Conservation (phyloP, 2,329 filamentous ascomycete species). For the Pseudogymnoascus sp. region DNA sequence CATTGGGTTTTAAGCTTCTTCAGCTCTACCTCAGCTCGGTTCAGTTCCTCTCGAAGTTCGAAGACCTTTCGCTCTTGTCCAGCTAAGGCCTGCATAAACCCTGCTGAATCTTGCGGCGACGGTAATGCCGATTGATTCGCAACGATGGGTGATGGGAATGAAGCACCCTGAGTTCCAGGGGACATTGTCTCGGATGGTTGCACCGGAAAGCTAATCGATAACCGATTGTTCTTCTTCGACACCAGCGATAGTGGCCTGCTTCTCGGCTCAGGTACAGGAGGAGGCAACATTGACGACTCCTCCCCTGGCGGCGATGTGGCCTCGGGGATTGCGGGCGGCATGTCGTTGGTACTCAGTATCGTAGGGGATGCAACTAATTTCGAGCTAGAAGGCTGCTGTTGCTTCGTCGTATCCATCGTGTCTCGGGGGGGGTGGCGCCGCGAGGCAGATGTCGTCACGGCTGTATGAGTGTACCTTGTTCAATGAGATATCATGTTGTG, state of each 20-base stretch:
- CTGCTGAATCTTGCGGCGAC: slow-evolving; percentile 24
- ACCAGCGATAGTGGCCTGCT: neutral
- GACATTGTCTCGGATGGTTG: slow-evolving; percentile 14
- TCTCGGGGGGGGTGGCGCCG: neutral
- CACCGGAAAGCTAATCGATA: slow-evolving; percentile 27
- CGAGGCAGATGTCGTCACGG: neutral
- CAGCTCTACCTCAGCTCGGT: slow-evolving; percentile 70
- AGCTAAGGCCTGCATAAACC: slow-evolving; percentile 79
- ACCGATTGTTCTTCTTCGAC: slow-evolving; percentile 18
- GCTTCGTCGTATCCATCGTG: slow-evolving; percentile 3
- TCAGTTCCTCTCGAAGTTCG: slow-evolving; percentile 84
- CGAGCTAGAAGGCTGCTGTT: neutral
- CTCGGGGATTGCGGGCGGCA: neutral
- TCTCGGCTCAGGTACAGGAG: slow-evolving; percentile 13
- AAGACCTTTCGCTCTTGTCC: slow-evolving; percentile 85
- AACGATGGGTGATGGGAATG: slow-evolving; percentile 19
- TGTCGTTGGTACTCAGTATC: neutral
- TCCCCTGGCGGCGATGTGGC: neutral
- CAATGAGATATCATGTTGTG: slow-evolving; percentile 1
- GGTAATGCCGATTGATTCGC: slow-evolving; percentile 16
- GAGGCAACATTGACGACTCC: slow-evolving; percentile 18
- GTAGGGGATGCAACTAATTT: neutral
- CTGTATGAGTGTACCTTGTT: neutral
- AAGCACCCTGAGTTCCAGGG: slow-evolving; percentile 22
- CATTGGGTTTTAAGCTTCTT: slow-evolving; percentile 73